Percentiles rank a stretch among this genome's conserved stretches.
Conservation (phyloP, 345 rosid genomes). For the Acer saccharum region DNA sequence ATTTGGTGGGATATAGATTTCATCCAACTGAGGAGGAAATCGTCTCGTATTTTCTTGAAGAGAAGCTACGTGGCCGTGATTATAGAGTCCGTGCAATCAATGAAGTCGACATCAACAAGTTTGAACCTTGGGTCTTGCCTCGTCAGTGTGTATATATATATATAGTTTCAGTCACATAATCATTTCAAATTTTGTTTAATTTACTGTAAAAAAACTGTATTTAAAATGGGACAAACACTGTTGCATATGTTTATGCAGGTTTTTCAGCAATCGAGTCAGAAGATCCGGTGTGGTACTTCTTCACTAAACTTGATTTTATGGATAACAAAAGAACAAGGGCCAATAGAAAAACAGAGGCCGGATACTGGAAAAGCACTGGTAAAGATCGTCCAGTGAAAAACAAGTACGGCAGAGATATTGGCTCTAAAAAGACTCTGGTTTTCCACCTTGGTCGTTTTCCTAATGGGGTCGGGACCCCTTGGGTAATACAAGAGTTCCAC, state of each 20-base stretch:
- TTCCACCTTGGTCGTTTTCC: not conserved
- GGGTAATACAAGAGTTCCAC: slow-evolving; percentile 35
- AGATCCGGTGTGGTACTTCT: slow-evolving; percentile 18
- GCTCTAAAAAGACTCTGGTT: slow-evolving; percentile 12
- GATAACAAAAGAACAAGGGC: not conserved
- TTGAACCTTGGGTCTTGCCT: slow-evolving; percentile 28
- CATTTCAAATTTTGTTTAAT: not conserved
- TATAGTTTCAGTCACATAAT: not conserved
- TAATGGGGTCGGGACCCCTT: not conserved
- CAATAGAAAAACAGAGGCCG: not conserved
- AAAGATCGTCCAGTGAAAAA: not conserved
- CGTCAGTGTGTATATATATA: slow-evolving; percentile 23
- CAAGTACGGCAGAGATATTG: not conserved
- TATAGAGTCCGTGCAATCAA: slow-evolving; percentile 1
- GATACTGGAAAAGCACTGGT: slow-evolving; percentile 12
- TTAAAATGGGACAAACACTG: not conserved
- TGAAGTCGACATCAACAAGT: not conserved
- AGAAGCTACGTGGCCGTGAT: not conserved
- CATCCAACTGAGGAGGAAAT: slow-evolving; percentile 17
- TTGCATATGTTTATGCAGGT: not conserved
- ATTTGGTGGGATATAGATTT: slow-evolving; percentile 8
- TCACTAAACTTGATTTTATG: slow-evolving; percentile 9
- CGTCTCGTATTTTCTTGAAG: not conserved
- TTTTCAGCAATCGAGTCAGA: not conserved
- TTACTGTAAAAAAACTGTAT: not conserved